Conservation (phyloP, 805 yeast genomes). For the Ascoidea rubescens region DNA sequence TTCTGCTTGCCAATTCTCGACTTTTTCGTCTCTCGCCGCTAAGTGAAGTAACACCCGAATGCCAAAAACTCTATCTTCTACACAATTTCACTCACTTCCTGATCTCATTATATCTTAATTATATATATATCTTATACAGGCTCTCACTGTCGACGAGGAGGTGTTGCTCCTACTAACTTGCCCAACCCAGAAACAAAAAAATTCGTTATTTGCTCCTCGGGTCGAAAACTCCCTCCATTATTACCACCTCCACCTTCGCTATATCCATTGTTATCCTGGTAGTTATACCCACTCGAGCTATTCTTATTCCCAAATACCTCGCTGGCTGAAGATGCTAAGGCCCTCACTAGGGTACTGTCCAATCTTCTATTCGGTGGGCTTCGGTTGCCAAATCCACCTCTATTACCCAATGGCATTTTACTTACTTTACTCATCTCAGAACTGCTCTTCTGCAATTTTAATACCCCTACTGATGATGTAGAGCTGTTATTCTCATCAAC, state of each 20-base stretch:
- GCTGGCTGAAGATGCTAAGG: neutral
- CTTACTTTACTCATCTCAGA: too few species aligned
- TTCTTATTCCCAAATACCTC: neutral
- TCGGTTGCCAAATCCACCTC: neutral
- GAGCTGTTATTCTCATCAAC: neutral
- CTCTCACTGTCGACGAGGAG: neutral
- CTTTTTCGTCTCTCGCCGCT: too few species aligned
- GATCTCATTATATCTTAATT: too few species aligned
- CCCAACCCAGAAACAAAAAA: neutral
- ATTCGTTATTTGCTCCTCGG: neutral
- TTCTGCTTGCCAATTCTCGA: too few species aligned
- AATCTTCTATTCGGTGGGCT: neutral
- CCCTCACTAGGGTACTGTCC: neutral
- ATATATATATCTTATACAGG: neutral
- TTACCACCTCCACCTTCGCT: neutral
- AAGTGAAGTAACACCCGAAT: too few species aligned
- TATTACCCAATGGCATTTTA: neutral
- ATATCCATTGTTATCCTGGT: too few species aligned
- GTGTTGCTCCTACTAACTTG: neutral
- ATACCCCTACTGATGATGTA: neutral
- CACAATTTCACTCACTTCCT: too few species aligned
- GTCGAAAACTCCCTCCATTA: neutral
- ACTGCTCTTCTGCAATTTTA: neutral
- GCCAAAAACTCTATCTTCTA: too few species aligned
- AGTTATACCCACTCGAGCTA: neutral